A percentile compares a stretch with the other conserved stretches of the same genome.
These are phyloP conservation scores for Dendrobium officinale DNA, from an alignment of 106 monocot species.

Conservation along the genomic window DNA sequence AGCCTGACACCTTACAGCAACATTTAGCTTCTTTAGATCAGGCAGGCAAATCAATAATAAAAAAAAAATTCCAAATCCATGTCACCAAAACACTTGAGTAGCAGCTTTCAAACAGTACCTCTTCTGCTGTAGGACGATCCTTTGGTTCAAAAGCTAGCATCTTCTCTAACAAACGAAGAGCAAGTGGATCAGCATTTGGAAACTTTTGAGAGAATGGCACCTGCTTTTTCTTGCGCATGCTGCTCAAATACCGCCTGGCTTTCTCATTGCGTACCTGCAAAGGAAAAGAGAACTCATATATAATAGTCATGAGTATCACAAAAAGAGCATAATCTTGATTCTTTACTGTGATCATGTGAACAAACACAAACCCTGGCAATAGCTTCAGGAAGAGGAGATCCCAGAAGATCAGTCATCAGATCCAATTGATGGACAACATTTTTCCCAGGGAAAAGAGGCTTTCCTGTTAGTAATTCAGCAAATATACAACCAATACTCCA, in stretches of 20 bases:
- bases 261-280: slow-evolving; percentile 87
- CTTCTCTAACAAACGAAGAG: slow-evolving; percentile 75
- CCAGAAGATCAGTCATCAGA: slow-evolving; percentile 79
- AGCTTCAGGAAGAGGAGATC: slow-evolving; percentile 70
- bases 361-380: slow-evolving; percentile 51
- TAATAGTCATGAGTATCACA: neutral
- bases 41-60: neutral
- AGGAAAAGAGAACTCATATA: neutral
- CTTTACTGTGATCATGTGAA: slow-evolving; percentile 1
- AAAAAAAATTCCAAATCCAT: neutral
- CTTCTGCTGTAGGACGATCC: slow-evolving; percentile 85
- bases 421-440: slow-evolving; percentile 94
- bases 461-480: slow-evolving; percentile 79
- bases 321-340: neutral
- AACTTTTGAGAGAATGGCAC: slow-evolving; percentile 74
- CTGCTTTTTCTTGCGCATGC: slow-evolving; percentile 73
- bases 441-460: slow-evolving; percentile 90
- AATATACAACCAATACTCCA: slow-evolving; percentile 98
- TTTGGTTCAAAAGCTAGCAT: slow-evolving; percentile 91
- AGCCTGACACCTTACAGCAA: slow-evolving; percentile 52
- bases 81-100: neutral
- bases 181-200: slow-evolving; percentile 87
- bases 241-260: slow-evolving; percentile 85
- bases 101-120: slow-evolving; percentile 41
- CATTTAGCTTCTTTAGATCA: slow-evolving; percentile 28